These are phyloP conservation scores for Anthracocystis panici-leucophaei DNA, from an alignment of 1,284 basidiomycete genomes.

Conservation along the genomic window DNA sequence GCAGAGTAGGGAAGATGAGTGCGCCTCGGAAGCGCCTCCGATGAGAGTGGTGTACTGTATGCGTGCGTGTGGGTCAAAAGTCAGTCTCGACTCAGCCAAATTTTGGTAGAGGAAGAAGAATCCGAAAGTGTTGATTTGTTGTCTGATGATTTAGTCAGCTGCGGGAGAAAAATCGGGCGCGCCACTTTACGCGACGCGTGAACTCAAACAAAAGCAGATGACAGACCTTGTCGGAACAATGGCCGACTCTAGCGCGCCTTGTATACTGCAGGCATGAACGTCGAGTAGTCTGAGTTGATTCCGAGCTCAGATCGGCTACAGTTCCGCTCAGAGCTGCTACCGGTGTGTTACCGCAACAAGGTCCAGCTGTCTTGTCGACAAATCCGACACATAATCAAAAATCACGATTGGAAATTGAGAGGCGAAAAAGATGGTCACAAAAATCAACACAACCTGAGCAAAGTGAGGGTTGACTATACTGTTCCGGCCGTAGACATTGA, in stretches of 20 bases:
- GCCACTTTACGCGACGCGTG: constrained; percentile 40
- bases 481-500: not conserved
- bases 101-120: not conserved
- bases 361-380: too few species aligned
- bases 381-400: too few species aligned
- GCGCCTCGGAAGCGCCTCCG: not conserved
- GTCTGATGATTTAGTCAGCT: not conserved
- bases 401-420: too few species aligned
- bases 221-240: not conserved
- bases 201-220: not conserved
- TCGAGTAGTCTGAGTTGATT: too few species aligned
- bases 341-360: too few species aligned
- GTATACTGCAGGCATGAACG: too few species aligned
- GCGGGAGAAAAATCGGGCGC: not conserved
- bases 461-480: not conserved
- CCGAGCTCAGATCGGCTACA: too few species aligned
- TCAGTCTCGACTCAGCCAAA: constrained; percentile 18
- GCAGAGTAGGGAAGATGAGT: not conserved
- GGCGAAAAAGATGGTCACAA: not conserved
- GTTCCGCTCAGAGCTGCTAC: too few species aligned
- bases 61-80: not conserved
- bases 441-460: not conserved
- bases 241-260: too few species aligned
- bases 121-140: constrained; percentile 9
- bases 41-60: not conserved